Base-by-base conservation (phyloP, 2,329 filamentous ascomycete species). In the Fragosphaeria purpurea region DNA sequence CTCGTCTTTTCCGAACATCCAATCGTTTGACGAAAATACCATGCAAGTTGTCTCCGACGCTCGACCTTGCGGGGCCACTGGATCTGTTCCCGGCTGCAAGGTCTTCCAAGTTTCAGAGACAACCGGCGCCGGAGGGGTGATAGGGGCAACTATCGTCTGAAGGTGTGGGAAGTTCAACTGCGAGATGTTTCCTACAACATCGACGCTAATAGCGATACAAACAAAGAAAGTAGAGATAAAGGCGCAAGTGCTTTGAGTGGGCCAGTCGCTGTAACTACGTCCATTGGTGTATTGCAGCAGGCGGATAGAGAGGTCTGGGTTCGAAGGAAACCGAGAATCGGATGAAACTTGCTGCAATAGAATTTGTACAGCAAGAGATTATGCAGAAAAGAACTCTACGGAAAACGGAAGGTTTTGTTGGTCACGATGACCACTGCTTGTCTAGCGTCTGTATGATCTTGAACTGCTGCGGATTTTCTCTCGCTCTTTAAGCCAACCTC, bases 81-180 rank as follows among this genome's bases (percentile, higher is more conserved):
- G 65, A n/a, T 59, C 67, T n/a, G 67, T 64, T 32, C 71, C 74
- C 0, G 72, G 73, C 13, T 84, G 80, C 68, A 82, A 77, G 57
- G 74, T 80, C 13, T 80, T 83, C 54, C 65, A 66, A 33, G 70
- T 77, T 6, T 71, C 74, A 5, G 65, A 65, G 41, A 62, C 63
- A 8, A 64, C 70, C 48, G 63, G 56, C 22, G 62, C 65, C 3
- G 62, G 64, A 3, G 30, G 57, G 73, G 72, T 1, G 83, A 86
- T 60, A 73, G 81, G 0, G 81, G 75, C 1, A 76, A 65, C 44
- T 86, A 86, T 59, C 74, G 67, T 53, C 66, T 86, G 7, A 73
- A 73, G 30, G 64, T 82, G 0, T 86, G 82, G 80, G 82, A 86
- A 55, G 73, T 83, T 0, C 71, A 86, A 53, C 48, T 81, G 8